Conservation (phyloP, 768 basidiomycete genomes). For the Chiua virens region DNA sequence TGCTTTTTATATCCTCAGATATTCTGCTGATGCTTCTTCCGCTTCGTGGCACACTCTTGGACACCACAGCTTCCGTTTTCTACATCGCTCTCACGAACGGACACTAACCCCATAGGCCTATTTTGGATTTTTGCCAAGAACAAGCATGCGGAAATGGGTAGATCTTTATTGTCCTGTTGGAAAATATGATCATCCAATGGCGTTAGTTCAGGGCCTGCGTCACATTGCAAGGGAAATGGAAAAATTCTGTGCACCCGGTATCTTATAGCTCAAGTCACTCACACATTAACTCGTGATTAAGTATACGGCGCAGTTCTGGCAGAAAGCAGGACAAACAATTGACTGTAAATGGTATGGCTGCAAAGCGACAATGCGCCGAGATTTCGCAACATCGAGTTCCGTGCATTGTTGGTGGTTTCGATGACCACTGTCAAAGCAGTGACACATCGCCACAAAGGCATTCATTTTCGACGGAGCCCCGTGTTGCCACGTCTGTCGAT, state of each 20-base stretch:
- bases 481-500: neutral
- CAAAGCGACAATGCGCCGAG: too few species aligned
- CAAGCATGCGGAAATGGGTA: neutral
- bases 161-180: constrained; percentile 1
- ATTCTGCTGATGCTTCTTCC: constrained; percentile 20
- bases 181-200: constrained; percentile 6
- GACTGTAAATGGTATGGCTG: neutral
- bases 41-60: constrained; percentile 33
- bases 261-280: neutral
- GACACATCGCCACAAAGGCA: too few species aligned
- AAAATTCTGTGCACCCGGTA: neutral
- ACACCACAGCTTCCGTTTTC: constrained; percentile 26
- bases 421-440: too few species aligned
- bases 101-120: constrained; percentile 1
- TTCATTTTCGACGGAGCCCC: neutral
- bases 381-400: too few species aligned
- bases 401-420: too few species aligned
- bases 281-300: neutral
- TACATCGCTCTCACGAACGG: neutral
- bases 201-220: constrained; percentile 5
- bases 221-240: neutral
- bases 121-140: neutral
- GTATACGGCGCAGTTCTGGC: neutral
- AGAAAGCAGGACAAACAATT: neutral
- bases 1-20: constrained; percentile 18